Evolutionary conservation across 495 filamentous ascomycete species (phyloP).

Genomic region (Penicillium goetzii): DNA sequence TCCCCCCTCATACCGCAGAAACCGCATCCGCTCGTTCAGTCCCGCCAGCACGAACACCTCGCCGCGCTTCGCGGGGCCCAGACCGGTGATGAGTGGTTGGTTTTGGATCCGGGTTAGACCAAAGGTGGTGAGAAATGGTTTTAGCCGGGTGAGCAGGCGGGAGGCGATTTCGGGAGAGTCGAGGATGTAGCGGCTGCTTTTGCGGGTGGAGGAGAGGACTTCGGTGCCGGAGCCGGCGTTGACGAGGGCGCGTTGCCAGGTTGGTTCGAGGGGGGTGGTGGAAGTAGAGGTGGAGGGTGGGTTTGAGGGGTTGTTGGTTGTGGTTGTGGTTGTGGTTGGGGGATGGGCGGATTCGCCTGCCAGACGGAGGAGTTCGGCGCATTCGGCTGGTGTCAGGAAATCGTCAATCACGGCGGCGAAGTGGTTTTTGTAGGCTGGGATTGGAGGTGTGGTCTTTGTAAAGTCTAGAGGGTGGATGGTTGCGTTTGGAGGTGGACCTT

Average conservation of each 20-base stretch:
- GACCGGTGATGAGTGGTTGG: slow-evolving; percentile 49
- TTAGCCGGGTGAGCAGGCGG: slow-evolving; percentile 63
- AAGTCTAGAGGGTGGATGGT: slow-evolving; percentile 53
- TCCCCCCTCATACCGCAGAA: slow-evolving; percentile 75
- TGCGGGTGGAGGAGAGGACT: slow-evolving; percentile 59
- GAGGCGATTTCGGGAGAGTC: slow-evolving; percentile 64
- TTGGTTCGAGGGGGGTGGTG: slow-evolving; percentile 18
- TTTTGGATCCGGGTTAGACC: slow-evolving; percentile 43
- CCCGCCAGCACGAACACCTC: slow-evolving; percentile 60
- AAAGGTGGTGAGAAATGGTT: slow-evolving; percentile 49
- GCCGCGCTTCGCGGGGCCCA: slow-evolving; percentile 44
- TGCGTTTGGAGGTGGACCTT: slow-evolving; percentile 28
- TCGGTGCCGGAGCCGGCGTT: slow-evolving; percentile 68
- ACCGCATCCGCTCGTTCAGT: slow-evolving; percentile 78
- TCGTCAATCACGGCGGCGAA: slow-evolving; percentile 70
- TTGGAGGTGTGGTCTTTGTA: slow-evolving; percentile 41
- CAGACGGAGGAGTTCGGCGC: slow-evolving; percentile 56
- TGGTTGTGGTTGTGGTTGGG: not conserved
- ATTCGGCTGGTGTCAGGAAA: slow-evolving; percentile 63
- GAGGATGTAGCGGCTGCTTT: slow-evolving; percentile 76
- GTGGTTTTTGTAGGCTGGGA: slow-evolving; percentile 57
- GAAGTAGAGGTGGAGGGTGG: not conserved
- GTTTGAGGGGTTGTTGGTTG: not conserved
- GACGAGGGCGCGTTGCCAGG: slow-evolving; percentile 53
- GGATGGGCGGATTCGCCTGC: slow-evolving; percentile 51